Conservation (phyloP, 306 rosid genomes). For the Vicia faba region DNA sequence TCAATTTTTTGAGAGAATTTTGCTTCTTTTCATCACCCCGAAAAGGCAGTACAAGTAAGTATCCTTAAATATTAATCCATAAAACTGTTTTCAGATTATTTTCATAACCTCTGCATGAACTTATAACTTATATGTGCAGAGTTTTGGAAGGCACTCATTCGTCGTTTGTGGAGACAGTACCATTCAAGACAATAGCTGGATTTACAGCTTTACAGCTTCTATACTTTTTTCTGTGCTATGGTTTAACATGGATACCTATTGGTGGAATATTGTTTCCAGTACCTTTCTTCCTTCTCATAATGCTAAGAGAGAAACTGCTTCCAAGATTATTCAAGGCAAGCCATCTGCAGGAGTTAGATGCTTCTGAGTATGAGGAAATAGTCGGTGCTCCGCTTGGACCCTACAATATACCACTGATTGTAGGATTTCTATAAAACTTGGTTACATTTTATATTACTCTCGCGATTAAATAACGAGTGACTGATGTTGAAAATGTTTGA, state of each 20-base stretch:
- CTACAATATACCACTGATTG: slow-evolving; percentile 18
- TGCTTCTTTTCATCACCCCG: slow-evolving; percentile 76
- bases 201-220: slow-evolving; percentile 68
- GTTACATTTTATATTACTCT: too few relatives aligned
- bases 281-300: slow-evolving; percentile 81
- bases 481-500: slow-evolving; percentile 12
- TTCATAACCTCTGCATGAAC: background rate
- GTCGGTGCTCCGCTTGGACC: slow-evolving; percentile 48
- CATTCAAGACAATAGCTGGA: slow-evolving; percentile 67
- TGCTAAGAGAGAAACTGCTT: slow-evolving; percentile 72
- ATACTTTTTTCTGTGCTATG: slow-evolving; percentile 66
- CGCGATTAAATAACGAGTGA: background rate
- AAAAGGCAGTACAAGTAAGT: slow-evolving; percentile 75
- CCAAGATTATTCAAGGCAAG: slow-evolving; percentile 59
- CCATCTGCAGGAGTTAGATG: slow-evolving; percentile 77
- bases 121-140: slow-evolving; percentile 43
- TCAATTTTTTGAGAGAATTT: slow-evolving; percentile 85
- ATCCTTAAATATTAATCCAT: background rate
- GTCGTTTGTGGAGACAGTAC: slow-evolving; percentile 80
- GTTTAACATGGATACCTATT: slow-evolving; percentile 80
- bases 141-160: slow-evolving; percentile 80
- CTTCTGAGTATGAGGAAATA: slow-evolving; percentile 84
- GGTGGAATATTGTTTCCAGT: slow-evolving; percentile 89
- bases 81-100: background rate
- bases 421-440: background rate